A percentile compares a stretch with the other conserved stretches of the same genome.
Evolutionary conservation across 2,329 filamentous ascomycete genomes (phyloP).

Genomic region (Aspergillus sp.): DNA sequence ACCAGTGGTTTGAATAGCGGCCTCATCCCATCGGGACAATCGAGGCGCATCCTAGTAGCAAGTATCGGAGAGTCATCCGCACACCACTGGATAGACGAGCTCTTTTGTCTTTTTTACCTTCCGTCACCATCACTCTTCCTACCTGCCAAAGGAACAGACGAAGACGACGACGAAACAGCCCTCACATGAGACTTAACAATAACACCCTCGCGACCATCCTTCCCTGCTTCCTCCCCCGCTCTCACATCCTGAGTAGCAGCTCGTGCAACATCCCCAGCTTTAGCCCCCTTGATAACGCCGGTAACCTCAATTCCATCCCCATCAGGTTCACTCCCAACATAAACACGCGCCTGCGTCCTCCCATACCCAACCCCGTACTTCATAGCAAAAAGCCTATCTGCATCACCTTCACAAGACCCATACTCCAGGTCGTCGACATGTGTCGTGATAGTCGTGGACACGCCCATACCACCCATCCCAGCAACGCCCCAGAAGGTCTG

Average conservation of each 20-base stretch:
- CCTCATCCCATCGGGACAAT: neutral
- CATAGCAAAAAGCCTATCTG: slow-evolving; percentile 25
- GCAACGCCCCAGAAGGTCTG: slow-evolving; percentile 26
- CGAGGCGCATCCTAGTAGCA: too few relatives aligned
- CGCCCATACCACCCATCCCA: slow-evolving; percentile 14
- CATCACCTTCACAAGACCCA: slow-evolving; percentile 21
- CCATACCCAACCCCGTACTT: slow-evolving; percentile 3
- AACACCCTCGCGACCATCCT: neutral
- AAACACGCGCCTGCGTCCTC: neutral
- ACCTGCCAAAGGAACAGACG: neutral
- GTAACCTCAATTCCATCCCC: neutral
- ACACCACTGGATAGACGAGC: too few relatives aligned
- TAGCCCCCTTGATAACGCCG: neutral
- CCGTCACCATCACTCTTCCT: neutral
- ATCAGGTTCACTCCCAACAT: neutral
- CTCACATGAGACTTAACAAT: neutral
- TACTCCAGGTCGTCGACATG: slow-evolving; percentile 29
- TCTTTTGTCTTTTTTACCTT: neutral
- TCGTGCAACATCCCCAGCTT: neutral
- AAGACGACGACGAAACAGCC: neutral
- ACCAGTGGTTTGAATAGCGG: neutral
- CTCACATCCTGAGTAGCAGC: neutral
- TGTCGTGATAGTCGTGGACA: slow-evolving; percentile 28
- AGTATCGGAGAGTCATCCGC: too few relatives aligned
- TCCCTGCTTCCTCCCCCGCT: neutral